A percentile compares a stretch with the other conserved stretches of the same genome.
Conservation (phyloP, 2,329 filamentous ascomycete genomes). For the Colletotrichum gloeosporioides region DNA sequence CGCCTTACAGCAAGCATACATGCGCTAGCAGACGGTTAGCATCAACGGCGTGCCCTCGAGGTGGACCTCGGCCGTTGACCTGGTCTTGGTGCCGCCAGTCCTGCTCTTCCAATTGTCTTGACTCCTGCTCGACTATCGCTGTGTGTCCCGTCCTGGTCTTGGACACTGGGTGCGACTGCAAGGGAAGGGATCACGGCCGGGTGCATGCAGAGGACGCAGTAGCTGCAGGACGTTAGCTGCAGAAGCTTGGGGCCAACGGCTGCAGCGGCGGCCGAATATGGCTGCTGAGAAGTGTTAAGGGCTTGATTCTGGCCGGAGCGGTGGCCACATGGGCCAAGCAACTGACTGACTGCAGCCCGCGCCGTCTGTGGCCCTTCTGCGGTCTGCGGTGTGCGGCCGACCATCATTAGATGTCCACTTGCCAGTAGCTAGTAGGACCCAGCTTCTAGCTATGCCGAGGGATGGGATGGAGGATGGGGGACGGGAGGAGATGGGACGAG, state of each 20-base stretch:
- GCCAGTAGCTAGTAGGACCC: neutral
- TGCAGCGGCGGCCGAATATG: slow-evolving; percentile 19
- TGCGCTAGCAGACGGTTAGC: neutral
- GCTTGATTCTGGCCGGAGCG: neutral
- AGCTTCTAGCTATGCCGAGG: neutral
- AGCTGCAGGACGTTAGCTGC: slow-evolving; percentile 14
- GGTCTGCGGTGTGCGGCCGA: neutral
- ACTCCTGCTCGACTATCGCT: neutral
- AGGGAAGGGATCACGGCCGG: slow-evolving; percentile 10
- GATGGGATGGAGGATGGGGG: neutral
- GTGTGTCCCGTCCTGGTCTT: neutral
- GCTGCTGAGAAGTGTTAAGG: slow-evolving; percentile 13
- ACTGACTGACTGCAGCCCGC: neutral
- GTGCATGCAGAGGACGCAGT: slow-evolving; percentile 16
- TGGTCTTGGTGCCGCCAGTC: neutral
- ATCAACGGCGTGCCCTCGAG: neutral
- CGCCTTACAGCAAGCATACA: neutral
- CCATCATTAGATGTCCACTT: neutral
- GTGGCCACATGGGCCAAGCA: slow-evolving; percentile 16
- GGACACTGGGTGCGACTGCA: neutral
- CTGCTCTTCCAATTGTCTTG: neutral
- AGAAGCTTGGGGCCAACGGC: slow-evolving; percentile 20
- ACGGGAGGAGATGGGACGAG: neutral
- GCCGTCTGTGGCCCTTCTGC: neutral
- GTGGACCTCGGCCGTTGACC: slow-evolving; percentile 2